These are phyloP conservation scores for Hortaea werneckii DNA, from an alignment of 2,329 filamentous ascomycete species.

Conservation along the genomic window DNA sequence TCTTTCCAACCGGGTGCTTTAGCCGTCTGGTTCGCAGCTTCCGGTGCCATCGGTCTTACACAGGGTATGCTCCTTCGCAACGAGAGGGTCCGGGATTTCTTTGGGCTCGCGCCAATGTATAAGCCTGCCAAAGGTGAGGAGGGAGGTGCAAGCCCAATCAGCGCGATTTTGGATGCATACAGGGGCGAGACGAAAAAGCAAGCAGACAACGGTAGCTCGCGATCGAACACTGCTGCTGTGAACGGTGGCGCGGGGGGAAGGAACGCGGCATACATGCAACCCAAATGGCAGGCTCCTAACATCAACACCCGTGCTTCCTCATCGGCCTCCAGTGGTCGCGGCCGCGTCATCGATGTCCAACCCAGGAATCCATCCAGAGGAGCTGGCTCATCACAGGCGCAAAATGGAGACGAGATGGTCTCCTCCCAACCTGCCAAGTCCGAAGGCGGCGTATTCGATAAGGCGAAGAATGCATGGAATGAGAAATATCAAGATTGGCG, in stretches of 20 bases:
- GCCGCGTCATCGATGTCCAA: conserved; percentile 2
- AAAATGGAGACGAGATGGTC: background rate
- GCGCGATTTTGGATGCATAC: background rate
- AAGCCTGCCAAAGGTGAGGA: conserved; percentile 6
- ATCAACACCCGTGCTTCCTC: background rate
- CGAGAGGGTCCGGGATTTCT: conserved; percentile 25
- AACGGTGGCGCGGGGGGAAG: conserved; percentile 2
- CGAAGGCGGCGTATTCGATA: background rate
- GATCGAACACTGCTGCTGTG: background rate
- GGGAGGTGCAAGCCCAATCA: background rate
- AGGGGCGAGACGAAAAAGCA: background rate
- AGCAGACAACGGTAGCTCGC: background rate
- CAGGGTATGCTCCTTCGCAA: conserved; percentile 31
- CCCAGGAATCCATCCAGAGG: background rate
- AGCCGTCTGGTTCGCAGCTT: conserved; percentile 52
- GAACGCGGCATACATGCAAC: conserved; percentile 11
- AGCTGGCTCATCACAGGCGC: background rate
- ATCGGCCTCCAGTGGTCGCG: background rate
- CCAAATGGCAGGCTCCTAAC: conserved; percentile 4
- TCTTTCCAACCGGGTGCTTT: conserved; percentile 45
- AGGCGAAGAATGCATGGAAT: background rate
- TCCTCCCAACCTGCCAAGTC: background rate
- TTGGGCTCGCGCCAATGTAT: conserved; percentile 30
- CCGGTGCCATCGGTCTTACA: conserved; percentile 29
- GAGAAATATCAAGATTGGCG: conserved; percentile 2